Conservation (phyloP, 2,329 filamentous ascomycete species). For the Colletotrichum gigasporum region DNA sequence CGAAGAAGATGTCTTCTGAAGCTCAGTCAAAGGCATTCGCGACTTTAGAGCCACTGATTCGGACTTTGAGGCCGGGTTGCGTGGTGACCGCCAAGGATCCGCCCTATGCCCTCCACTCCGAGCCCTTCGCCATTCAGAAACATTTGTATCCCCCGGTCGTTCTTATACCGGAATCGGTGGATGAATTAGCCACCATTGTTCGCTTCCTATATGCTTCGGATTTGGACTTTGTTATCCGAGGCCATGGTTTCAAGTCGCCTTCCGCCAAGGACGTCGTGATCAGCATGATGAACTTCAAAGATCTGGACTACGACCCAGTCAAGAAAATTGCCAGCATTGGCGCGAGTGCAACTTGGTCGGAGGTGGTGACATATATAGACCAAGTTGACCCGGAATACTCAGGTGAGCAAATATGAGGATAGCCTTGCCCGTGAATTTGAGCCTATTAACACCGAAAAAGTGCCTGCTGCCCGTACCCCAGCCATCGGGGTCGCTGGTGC, state of each 20-base stretch:
- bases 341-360: conserved; percentile 15
- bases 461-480: conserved; percentile 8
- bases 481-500: conserved; percentile 10
- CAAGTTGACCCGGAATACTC: conserved; percentile 8
- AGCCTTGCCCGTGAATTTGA: too few relatives aligned
- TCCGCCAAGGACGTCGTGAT: conserved; percentile 3
- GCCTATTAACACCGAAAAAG: background rate
- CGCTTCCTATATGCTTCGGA: background rate
- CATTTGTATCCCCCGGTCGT: conserved; percentile 1
- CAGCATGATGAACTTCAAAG: conserved; percentile 18
- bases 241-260: conserved; percentile 22
- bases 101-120: conserved; percentile 1
- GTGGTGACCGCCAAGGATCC: background rate
- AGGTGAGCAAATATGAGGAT: background rate
- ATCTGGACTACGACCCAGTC: conserved; percentile 1
- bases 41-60: background rate
- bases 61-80: background rate
- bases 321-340: conserved; percentile 18
- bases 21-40: background rate
- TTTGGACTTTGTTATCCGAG: conserved; percentile 12
- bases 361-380: conserved; percentile 14
- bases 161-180: background rate
- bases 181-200: background rate
- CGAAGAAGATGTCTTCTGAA: background rate
- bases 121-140: conserved; percentile 17